Conservation (phyloP, 1,284 basidiomycete genomes). For the Trametes polyzona region DNA sequence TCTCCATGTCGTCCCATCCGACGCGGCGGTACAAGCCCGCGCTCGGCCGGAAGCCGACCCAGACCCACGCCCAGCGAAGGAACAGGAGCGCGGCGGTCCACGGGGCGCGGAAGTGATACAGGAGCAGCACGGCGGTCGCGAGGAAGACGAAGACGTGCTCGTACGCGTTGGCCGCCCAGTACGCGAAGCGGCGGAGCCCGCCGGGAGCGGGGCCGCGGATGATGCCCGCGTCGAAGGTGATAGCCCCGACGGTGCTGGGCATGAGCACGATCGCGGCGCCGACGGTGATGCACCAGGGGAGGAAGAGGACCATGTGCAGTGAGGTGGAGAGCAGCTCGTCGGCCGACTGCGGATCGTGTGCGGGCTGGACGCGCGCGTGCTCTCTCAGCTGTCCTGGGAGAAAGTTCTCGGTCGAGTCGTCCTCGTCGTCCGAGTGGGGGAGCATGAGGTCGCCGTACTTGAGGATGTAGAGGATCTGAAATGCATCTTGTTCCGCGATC, state of each 20-base stretch:
- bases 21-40: conserved; percentile 36
- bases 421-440: background rate
- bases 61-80: conserved; percentile 41
- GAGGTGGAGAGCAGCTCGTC: background rate
- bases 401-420: too few species aligned
- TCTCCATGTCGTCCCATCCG: conserved; percentile 49
- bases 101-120: conserved; percentile 32
- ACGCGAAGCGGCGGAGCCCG: conserved; percentile 46
- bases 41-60: conserved; percentile 41
- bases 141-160: conserved; percentile 48
- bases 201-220: conserved; percentile 29
- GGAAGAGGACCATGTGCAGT: conserved; percentile 39
- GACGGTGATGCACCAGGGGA: conserved; percentile 53
- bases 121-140: conserved; percentile 32
- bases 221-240: conserved; percentile 47
- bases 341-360: background rate
- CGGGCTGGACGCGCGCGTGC: background rate
- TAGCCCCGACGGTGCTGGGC: conserved; percentile 41
- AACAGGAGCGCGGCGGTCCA: conserved; percentile 31
- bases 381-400: too few species aligned
- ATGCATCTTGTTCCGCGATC: conserved; percentile 3
- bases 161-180: conserved; percentile 47
- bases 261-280: conserved; percentile 47
- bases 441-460: background rate
- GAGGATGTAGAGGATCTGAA: background rate